Conservation (phyloP, 805 yeast species). For the Lachancea sp. region DNA sequence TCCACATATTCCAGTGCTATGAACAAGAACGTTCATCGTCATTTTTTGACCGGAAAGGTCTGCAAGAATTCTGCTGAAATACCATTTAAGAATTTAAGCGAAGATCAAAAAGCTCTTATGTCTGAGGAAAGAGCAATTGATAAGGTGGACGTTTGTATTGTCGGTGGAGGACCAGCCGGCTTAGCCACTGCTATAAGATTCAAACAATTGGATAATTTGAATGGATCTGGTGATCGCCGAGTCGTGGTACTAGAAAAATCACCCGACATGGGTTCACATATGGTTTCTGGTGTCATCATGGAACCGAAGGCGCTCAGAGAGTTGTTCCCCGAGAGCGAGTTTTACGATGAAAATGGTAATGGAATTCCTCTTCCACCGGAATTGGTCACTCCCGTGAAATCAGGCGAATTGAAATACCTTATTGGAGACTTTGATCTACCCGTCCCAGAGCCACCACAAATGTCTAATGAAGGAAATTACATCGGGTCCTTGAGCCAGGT, state of each 20-base stretch:
- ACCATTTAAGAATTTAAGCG: conserved; percentile 26
- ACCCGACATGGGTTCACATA: conserved; percentile 88
- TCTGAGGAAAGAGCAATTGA: conserved; percentile 72
- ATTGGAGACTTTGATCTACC: conserved; percentile 56
- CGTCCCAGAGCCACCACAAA: conserved; percentile 89
- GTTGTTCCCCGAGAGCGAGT: conserved; percentile 65
- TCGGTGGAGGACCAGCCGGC: conserved; percentile 98
- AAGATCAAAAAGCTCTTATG: conserved; percentile 43
- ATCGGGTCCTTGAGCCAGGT: conserved; percentile 79
- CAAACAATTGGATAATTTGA: conserved; percentile 72
- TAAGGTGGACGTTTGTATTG: conserved; percentile 87
- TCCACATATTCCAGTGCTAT: no score
- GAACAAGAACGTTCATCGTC: neutral
- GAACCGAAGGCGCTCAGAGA: conserved; percentile 88
- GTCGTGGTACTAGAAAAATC: conserved; percentile 91
- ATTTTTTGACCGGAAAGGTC: neutral
- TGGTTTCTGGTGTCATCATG: conserved; percentile 86
- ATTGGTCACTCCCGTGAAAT: conserved; percentile 63
- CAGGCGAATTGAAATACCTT: conserved; percentile 67
- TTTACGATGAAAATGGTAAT: conserved; percentile 41
- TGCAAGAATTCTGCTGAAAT: conserved; percentile 20
- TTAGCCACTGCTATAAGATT: conserved; percentile 85
- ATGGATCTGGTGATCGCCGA: conserved; percentile 60
- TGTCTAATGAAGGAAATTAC: conserved; percentile 77
- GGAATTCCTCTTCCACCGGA: conserved; percentile 77